Evolutionary conservation across 805 yeast species (phyloP).

Genomic region (Nakazawaea ishiwadae): DNA sequence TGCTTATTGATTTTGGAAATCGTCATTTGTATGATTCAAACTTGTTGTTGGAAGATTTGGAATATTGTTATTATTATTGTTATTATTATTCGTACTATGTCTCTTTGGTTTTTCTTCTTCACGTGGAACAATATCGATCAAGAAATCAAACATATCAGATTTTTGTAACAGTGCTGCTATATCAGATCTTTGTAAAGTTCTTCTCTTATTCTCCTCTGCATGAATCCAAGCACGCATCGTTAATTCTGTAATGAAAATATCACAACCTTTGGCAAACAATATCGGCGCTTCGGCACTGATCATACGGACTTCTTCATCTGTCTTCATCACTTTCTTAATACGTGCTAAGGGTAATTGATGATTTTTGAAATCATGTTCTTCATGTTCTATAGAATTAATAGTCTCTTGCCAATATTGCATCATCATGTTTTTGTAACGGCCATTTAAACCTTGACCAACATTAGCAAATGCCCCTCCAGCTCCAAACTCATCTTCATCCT

Average conservation of each 20-base stretch:
- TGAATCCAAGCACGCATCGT: conserved; percentile 99
- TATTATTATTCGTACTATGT: not conserved
- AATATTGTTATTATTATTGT: not conserved
- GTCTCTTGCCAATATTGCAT: conserved; percentile 98
- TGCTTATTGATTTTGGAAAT: no score
- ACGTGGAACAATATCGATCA: conserved; percentile 93
- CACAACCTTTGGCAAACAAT: conserved; percentile 96
- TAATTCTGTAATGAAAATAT: conserved; percentile 90
- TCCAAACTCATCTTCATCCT: conserved; percentile 30
- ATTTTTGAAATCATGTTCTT: conserved; percentile 86
- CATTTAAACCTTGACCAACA: conserved; percentile 88
- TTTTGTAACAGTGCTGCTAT: conserved; percentile 93
- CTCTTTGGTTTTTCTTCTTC: conserved; percentile 64
- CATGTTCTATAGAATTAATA: conserved; percentile 83
- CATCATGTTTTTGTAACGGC: conserved; percentile 81
- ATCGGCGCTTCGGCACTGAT: conserved; percentile 98
- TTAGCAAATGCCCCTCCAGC: conserved; percentile 45
- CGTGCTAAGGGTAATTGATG: conserved; percentile 95
- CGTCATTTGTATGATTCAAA: no score
- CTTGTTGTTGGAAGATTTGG: no score
- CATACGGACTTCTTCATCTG: conserved; percentile 96
- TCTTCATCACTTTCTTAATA: conserved; percentile 95
- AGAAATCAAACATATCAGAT: conserved; percentile 94
- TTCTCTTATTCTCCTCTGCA: conserved; percentile 91
- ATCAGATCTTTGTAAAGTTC: conserved; percentile 91